Base-by-base conservation (phyloP, 345 rosid species). In the Lumnitzera racemosa region DNA sequence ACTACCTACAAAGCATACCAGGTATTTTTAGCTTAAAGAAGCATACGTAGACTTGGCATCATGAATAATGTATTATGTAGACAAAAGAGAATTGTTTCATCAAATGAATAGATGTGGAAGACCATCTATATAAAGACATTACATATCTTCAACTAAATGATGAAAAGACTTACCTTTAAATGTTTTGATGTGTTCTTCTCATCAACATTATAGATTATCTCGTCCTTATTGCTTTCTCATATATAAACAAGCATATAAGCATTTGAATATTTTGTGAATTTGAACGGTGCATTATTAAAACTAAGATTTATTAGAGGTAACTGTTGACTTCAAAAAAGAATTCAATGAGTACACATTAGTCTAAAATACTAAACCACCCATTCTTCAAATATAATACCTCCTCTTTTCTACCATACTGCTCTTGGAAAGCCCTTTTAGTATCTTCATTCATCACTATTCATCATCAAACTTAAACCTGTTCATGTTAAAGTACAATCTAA, bases 351-450 rank as follows among this genome's bases (percentile, higher is more conserved):
- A 53, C 27, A 60, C 53, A 74, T 36, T 9, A 52, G 41, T 51
- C 60, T 36, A 36, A 13, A 56, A 24, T n/a, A 41, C 29, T 61
- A 49, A 13, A 16, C 29, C 53, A 49, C 11, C 27, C 13, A 69
- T 47, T 49, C 53, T 27, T 51, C 36, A 24, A 68, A 66, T 5
- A 62, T n/a, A 47, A 13, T 70, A 94, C 99, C 97, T 94, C 99
- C 77, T 94, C 99, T 72, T 94, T 97, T 61, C 99, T 97, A 53
- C 99, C 99, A 80, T 94, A 94, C 68, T 94, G 97, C 74, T 94
- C 99, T 65, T 94, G 97, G 66, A 94, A 72, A 61, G 91, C 97
- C 76, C 88, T 90, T 72, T 86, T 87, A 66, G 75, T 61, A 64
- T 90, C 95, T 81, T 90, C 99, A 74, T 94, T 94, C 15, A 97